phyloP scores from a whole-genome alignment of 805 yeast genomes.

The Starmerella bombicola region DNA sequence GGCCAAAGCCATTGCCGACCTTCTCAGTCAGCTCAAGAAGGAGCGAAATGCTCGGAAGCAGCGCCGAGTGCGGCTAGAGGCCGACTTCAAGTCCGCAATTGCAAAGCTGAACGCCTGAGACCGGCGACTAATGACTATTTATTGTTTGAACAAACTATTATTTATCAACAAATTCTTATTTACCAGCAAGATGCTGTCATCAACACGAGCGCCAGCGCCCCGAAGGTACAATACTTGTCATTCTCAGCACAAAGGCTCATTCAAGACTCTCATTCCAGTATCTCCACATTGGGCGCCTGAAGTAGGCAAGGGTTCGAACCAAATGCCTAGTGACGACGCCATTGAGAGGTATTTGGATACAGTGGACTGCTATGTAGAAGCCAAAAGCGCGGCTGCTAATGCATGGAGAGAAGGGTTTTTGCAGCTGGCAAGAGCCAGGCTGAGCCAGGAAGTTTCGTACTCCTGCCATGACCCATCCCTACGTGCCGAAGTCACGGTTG shows the following conservation, averaged over 20 bases:
- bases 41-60: slow-evolving; percentile 12
- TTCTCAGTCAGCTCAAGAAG: slow-evolving; percentile 6
- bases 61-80: slow-evolving; percentile 13
- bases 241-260: not conserved
- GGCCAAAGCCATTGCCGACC: slow-evolving; percentile 1
- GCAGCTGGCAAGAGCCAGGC: slow-evolving; percentile 14
- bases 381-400: slow-evolving; percentile 5
- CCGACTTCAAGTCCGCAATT: slow-evolving; percentile 13
- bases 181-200: not conserved
- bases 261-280: not conserved
- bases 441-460: not conserved
- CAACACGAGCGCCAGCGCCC: not conserved
- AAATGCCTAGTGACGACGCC: slow-evolving; percentile 13
- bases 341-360: slow-evolving; percentile 14
- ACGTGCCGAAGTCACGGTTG: slow-evolving; percentile 1
- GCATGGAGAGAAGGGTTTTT: slow-evolving; percentile 19
- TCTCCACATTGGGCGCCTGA: not conserved
- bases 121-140: too few species aligned
- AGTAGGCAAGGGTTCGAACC: not conserved
- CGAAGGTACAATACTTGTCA: not conserved
- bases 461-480: slow-evolving; percentile 8
- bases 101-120: slow-evolving; percentile 4
- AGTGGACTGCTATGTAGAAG: slow-evolving; percentile 11
- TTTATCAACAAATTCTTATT: not conserved
- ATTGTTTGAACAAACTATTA: not conserved